Base-by-base conservation (phyloP, 2,329 filamentous ascomycete species). In the Cryphonectria carpinicola region DNA sequence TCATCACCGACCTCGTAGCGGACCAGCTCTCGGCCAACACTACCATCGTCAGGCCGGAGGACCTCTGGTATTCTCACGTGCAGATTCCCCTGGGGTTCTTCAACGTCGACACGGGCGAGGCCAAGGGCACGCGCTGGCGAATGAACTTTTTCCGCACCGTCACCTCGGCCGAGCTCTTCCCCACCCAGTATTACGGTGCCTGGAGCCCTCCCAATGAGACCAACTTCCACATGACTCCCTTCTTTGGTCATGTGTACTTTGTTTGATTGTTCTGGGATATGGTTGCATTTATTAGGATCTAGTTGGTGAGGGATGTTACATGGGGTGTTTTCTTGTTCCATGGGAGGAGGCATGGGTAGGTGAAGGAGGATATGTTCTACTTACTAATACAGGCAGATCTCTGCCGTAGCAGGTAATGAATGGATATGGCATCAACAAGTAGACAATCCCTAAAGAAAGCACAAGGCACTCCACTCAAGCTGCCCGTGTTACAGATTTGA, bases 91-190 rank as follows among this genome's bases (percentile, higher is more conserved):
- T 86, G n/a, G 83, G 80, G 3, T 76, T 86, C 11, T 86, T 86
- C 78, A 86, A 85, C 69, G 82, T 86, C 37, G 82, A 85, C 68
- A 71, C 76, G 4, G 82, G 83, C 56, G 71, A 76, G 73, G 83
- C 82, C 1, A 76, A 78, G 71, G 82, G 82, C 32, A 85, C 83
- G 0, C 67, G 78, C 72, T 86, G 84, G 84, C 79, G 84, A 70
- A 86, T 86, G 84, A 86, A 86, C 75, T 86, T 86, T 73, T 84
- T 86, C 76, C 80, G 84, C 61, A 86, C 83, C 3, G 76, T 84
- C 41, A 83, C 82, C 4, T 79, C 80, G 37, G 80, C 80, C 0
- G 76, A 78, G 1, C 84, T 78, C 11, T 86, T 79, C 73, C 84
- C 84, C 0, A 78, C 81, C 49, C 84, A 85, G 76, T 74, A 71